These are phyloP conservation scores for Leccinum fuscescens DNA, from an alignment of 1,284 basidiomycete genomes.

Conservation along the genomic window DNA sequence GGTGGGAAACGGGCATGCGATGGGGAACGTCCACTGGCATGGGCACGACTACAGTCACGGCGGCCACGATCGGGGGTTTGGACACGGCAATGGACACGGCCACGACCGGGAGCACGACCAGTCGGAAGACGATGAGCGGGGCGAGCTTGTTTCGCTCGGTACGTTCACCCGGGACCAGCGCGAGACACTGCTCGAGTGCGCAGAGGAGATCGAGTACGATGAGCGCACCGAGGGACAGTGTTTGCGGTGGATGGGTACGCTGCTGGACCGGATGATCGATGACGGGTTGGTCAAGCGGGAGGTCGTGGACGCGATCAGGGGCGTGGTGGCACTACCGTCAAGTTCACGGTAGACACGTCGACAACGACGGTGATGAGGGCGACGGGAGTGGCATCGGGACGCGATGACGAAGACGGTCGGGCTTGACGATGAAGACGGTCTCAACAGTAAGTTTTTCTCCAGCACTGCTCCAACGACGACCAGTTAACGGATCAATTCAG, in stretches of 20 bases:
- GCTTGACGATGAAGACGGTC: neutral
- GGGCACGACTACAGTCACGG: neutral
- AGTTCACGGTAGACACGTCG: neutral
- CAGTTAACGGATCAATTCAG: neutral
- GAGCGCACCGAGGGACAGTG: conserved; percentile 10
- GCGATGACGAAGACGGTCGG: neutral
- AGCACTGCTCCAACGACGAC: neutral
- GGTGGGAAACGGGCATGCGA: neutral
- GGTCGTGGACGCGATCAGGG: conserved; percentile 17
- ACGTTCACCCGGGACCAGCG: conserved; percentile 26
- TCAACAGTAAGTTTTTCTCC: conserved; percentile 6
- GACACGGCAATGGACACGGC: neutral
- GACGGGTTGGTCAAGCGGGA: conserved; percentile 11
- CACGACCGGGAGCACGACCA: neutral
- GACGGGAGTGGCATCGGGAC: neutral
- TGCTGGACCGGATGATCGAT: conserved; percentile 20
- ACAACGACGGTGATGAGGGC: neutral
- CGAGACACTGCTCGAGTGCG: conserved; percentile 26
- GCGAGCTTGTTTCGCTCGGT: conserved; percentile 18
- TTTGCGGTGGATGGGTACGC: conserved; percentile 19
- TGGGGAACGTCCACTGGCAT: neutral
- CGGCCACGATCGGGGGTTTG: neutral
- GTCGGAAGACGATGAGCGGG: neutral
- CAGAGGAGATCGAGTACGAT: conserved; percentile 27
- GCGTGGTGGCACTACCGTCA: conserved; percentile 11